Evolutionary conservation across 306 rosid genomes (phyloP), one percentile per base, ranked within the genome.

Genomic region (Sicyos baderoa): DNA sequence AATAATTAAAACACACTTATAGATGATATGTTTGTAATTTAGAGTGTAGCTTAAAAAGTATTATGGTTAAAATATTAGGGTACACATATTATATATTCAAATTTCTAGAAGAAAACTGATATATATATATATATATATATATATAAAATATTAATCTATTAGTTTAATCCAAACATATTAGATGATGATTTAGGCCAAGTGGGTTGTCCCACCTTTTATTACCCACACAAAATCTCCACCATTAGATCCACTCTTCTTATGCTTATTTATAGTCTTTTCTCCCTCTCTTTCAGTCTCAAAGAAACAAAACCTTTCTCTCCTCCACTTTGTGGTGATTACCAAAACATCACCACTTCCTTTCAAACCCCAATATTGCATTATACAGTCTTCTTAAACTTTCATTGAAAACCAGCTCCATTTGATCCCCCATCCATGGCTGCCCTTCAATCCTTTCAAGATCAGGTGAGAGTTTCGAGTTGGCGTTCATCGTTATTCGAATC

Each of bases 261-360:
- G 74, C 72, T 80, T 91, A 91, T 91, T 50, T 87, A 89, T 82
- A 55, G 66, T 75, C 80, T 70, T 70, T 23, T 47, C 65, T 72
- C 66, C 48, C 68, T 74, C 67, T 71, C 56, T 62, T 52, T 76
- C 9, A 45, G 4, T 45, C 71, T 4, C 71, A 47, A 47, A 67
- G 21, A 65, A 22, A 65, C 63, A 45, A 45, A 10, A 45, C 14
- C 50, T 45, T 77, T 59, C 76, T 67, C 73, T 75, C 68, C 55
- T 29, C 74, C 25, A 35, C 67, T 52, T 73, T 66, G 54, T 59
- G 71, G 72, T 78, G 68, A 55, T 19, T 9, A 13, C 27, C 79
- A 68, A 68, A 49, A 59, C 19, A 65, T 62, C 79, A 63, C 70
- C 53, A 25, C 70, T 68, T 75, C 73, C 82, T 82, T 22, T 62